A percentile compares a stretch with the other conserved stretches of the same genome.
Conservation (phyloP, 2,329 filamentous ascomycete species). For the Colletotrichum abscissum region DNA sequence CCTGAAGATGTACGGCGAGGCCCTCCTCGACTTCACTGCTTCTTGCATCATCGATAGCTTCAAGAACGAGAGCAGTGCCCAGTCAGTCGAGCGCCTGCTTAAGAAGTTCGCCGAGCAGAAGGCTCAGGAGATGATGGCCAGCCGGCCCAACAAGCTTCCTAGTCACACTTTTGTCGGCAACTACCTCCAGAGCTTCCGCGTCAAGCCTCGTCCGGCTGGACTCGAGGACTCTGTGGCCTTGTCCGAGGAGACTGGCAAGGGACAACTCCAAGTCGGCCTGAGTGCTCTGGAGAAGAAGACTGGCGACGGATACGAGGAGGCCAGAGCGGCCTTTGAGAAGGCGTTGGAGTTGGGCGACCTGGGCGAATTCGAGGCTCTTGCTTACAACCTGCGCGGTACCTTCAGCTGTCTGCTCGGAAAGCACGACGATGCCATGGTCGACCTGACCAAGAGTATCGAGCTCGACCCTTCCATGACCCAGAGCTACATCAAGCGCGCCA, state of each 20-base stretch:
- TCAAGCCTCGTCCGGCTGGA: slow-evolving; percentile 81
- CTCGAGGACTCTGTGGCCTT: slow-evolving; percentile 86
- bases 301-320: slow-evolving; percentile 90
- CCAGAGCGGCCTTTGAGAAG: slow-evolving; percentile 85
- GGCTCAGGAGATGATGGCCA: slow-evolving; percentile 87
- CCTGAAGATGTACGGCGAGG: slow-evolving; percentile 89
- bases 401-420: slow-evolving; percentile 94
- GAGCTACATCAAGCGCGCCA: slow-evolving; percentile 98
- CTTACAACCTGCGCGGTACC: slow-evolving; percentile 96
- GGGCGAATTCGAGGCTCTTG: slow-evolving; percentile 86
- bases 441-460: slow-evolving; percentile 93
- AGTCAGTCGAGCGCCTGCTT: slow-evolving; percentile 90
- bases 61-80: slow-evolving; percentile 88
- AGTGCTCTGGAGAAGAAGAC: slow-evolving; percentile 87
- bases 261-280: slow-evolving; percentile 86
- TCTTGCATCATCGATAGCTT: slow-evolving; percentile 99
- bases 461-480: slow-evolving; percentile 89
- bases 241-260: slow-evolving; percentile 81
- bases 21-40: slow-evolving; percentile 95
- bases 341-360: slow-evolving; percentile 85
- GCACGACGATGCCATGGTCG: slow-evolving; percentile 82
- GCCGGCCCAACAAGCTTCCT: slow-evolving; percentile 87
- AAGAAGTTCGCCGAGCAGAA: slow-evolving; percentile 98
- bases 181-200: slow-evolving; percentile 98
- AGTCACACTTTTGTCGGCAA: slow-evolving; percentile 98